These are phyloP conservation scores for Ganoderma meredithae DNA, from an alignment of 1,284 basidiomycete genomes.

Conservation along the genomic window DNA sequence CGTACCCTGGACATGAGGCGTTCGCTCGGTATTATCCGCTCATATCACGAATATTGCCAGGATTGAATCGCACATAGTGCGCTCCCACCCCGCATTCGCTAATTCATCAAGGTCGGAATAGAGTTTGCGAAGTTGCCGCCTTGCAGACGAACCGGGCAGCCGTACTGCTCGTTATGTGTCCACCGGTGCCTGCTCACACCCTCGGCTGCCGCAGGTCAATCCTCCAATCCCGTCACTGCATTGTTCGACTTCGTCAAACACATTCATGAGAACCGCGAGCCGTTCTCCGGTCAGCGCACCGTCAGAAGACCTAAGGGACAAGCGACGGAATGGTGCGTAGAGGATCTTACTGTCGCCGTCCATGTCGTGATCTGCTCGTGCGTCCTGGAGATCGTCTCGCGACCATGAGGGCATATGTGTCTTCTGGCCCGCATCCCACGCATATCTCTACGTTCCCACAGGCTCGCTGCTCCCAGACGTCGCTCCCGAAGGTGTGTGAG, in stretches of 20 bases:
- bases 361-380: conserved; percentile 20
- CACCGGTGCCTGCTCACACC: conserved; percentile 21
- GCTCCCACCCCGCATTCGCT: conserved; percentile 1
- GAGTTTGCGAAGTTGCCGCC: conserved; percentile 18
- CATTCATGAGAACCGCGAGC: conserved; percentile 28
- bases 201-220: conserved; percentile 28
- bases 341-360: conserved; percentile 25
- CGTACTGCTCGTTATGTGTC: conserved; percentile 24
- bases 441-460: conserved; percentile 24
- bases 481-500: conserved; percentile 21
- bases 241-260: conserved; percentile 15
- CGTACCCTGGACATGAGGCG: background rate
- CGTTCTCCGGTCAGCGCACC: conserved; percentile 28
- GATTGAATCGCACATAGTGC: conserved; percentile 7
- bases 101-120: conserved; percentile 19
- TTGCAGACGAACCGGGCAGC: conserved; percentile 24
- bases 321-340: conserved; percentile 18
- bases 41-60: conserved; percentile 9
- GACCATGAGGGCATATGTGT: conserved; percentile 3
- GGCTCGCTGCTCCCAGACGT: conserved; percentile 18
- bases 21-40: conserved; percentile 15
- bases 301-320: conserved; percentile 26
- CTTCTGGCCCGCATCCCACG: conserved; percentile 19
- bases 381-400: conserved; percentile 1
- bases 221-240: conserved; percentile 13